Evolutionary conservation across 75 land plant genomes (phyloP).

Genomic region (Pinus taeda): DNA sequence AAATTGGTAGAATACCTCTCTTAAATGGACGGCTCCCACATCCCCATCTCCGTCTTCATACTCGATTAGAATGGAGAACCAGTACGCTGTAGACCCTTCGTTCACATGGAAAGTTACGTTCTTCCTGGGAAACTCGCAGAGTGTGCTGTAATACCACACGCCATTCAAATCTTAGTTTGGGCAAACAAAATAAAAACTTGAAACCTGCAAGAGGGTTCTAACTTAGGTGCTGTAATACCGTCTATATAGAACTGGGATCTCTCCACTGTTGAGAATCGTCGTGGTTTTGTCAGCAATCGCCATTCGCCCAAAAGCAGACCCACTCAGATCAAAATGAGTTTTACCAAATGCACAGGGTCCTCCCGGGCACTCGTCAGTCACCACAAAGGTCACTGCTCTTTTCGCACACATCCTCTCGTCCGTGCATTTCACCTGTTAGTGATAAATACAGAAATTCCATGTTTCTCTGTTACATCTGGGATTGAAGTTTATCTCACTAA

Average conservation of each 20-base stretch:
- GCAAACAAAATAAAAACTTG: neutral
- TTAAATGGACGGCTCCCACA: constrained; percentile 60
- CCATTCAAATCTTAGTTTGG: neutral
- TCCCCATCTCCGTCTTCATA: constrained; percentile 88
- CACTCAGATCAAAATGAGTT: constrained; percentile 89
- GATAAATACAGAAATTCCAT: neutral
- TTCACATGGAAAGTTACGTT: constrained; percentile 79
- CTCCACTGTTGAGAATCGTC: constrained; percentile 68
- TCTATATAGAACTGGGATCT: constrained; percentile 51
- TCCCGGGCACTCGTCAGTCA: constrained; percentile 93
- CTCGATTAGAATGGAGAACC: constrained; percentile 77
- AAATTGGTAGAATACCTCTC: constrained; percentile 22
- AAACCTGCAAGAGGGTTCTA: too few relatives aligned
- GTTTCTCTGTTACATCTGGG: too few relatives aligned
- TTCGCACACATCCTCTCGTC: constrained; percentile 51
- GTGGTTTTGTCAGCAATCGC: constrained; percentile 44
- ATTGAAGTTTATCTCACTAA: too few relatives aligned
- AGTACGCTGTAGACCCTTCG: constrained; percentile 74
- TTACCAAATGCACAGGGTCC: constrained; percentile 66
- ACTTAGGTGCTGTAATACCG: constrained; percentile 27
- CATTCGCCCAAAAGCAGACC: constrained; percentile 79
- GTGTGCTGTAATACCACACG: constrained; percentile 38
- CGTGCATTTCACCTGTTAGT: constrained; percentile 56
- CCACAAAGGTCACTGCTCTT: constrained; percentile 60
- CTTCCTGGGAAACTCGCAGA: constrained; percentile 63